Evolutionary conservation across 2,329 filamentous ascomycete genomes (phyloP), one percentile per base, ranked within the genome.

Genomic region (Colletotrichum tamarilloi): DNA sequence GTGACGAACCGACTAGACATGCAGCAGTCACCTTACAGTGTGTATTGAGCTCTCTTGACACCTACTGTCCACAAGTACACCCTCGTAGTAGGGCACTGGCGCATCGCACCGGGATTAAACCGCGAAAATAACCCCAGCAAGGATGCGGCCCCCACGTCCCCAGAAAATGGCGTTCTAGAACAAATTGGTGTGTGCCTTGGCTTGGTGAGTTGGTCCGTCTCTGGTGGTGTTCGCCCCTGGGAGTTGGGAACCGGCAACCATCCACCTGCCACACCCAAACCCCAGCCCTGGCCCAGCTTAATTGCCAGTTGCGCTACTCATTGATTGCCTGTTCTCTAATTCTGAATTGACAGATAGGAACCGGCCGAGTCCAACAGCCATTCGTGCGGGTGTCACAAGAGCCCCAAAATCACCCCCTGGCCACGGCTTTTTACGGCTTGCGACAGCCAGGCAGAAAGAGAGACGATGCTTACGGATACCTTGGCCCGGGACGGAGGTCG

Each of bases 161-260:
- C 62, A 67, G 72, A 72, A 67, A 71, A 74, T 42, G 68, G 72
- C 32, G 62, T 74, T 74, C 72, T 74, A 74, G 72, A 74, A 74
- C 68, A 67, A 74, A 52, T 72, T 62, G 72, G 56, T 70, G 52
- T 56, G 53, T 22, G 30, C 35, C 55, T 67, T 32, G 57, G 38
- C 42, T 49, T 49, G 42, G 19, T 49, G 42, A 49, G 42, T 49
- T 49, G 42, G 60, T 30, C 64, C 53, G 65, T 32, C 35, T 38
- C 35, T 66, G 55, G 68, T 72, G 28, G 62, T 71, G 62, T 72
- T 73, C 19, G 68, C 68, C 62, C 42, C 67, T 62, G 35, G 62
- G 26, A 64, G 59, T 73, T 65, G 70, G 60, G 30, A 70, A 49
- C 22, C 49, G 49, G 49, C 46, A 42, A n/a, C 26, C 59, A 49